Conservation (phyloP, 805 yeast species). For the Wickerhamomyces bisporus region DNA sequence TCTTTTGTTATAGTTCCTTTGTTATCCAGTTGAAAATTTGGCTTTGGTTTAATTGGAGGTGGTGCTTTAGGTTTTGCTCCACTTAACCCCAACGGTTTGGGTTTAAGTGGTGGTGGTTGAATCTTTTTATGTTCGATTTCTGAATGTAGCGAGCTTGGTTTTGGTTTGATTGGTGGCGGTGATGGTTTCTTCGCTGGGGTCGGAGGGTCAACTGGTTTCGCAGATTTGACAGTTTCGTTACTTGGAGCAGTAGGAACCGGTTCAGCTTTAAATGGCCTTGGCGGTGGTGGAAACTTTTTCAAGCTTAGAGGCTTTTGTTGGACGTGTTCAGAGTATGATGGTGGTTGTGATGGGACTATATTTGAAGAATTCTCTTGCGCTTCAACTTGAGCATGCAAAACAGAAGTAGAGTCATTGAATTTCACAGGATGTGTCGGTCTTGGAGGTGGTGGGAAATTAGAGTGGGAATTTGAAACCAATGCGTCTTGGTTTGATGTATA, state of each 20-base stretch:
- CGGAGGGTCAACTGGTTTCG: neutral
- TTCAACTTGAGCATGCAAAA: too few species aligned
- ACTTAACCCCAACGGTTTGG: slow-evolving; percentile 21
- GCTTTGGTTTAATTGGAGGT: slow-evolving; percentile 1
- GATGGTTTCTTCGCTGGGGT: neutral
- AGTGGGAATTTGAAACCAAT: too few species aligned
- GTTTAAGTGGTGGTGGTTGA: slow-evolving; percentile 25
- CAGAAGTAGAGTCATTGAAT: neutral
- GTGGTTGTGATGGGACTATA: too few species aligned
- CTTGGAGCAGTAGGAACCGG: too few species aligned
- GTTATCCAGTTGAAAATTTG: neutral
- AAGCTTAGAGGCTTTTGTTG: too few species aligned
- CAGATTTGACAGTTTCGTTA: too few species aligned
- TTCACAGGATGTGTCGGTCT: slow-evolving; percentile 2
- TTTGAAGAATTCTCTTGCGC: too few species aligned
- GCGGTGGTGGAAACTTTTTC: slow-evolving; percentile 17
- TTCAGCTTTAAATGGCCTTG: slow-evolving; percentile 20
- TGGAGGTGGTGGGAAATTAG: slow-evolving; percentile 13
- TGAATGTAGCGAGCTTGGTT: slow-evolving; percentile 6
- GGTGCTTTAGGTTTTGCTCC: neutral
- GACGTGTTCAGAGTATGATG: too few species aligned
- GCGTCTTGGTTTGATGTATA: too few species aligned
- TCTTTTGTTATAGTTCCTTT: neutral
- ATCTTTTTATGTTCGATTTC: neutral
- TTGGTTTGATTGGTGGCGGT: slow-evolving; percentile 8